Conservation (phyloP, 768 basidiomycete genomes). For the Agrocybe praecox region DNA sequence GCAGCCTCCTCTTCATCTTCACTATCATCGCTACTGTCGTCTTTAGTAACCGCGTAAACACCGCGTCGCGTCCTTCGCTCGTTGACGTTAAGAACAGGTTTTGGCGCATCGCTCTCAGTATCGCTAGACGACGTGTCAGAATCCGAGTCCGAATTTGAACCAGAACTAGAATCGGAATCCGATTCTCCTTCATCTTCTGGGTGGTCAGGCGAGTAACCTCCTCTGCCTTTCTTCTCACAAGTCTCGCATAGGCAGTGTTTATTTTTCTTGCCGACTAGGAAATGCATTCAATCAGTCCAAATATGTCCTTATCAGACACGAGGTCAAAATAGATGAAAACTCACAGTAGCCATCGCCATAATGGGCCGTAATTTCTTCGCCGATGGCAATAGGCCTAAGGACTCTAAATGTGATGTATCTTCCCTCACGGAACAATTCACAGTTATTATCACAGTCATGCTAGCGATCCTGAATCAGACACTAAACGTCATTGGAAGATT, state of each 20-base stretch:
- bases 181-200: conserved; percentile 41
- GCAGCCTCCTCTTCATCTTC: conserved; percentile 50
- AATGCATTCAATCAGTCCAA: conserved; percentile 6
- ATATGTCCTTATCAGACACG: conserved; percentile 19
- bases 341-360: conserved; percentile 91
- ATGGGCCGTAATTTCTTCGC: conserved; percentile 89
- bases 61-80: conserved; percentile 82
- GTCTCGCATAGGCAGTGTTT: conserved; percentile 78
- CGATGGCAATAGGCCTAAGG: conserved; percentile 72
- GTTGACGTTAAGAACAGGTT: conserved; percentile 60
- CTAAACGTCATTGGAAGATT: conserved; percentile 18
- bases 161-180: conserved; percentile 47
- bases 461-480: conserved; percentile 36
- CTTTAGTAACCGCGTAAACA: conserved; percentile 72
- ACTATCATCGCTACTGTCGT: conserved; percentile 65
- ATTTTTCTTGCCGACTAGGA: conserved; percentile 43
- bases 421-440: conserved; percentile 86
- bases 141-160: conserved; percentile 53
- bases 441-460: conserved; percentile 92
- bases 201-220: conserved; percentile 70
- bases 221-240: conserved; percentile 75
- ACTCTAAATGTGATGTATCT: conserved; percentile 89
- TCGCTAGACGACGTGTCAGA: conserved; percentile 40
- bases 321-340: conserved; percentile 32
- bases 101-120: conserved; percentile 43